Evolutionary conservation across 2,329 filamentous ascomycete species (phyloP), one percentile per base, ranked within the genome.

Genomic region (Ophiostoma quercus): DNA sequence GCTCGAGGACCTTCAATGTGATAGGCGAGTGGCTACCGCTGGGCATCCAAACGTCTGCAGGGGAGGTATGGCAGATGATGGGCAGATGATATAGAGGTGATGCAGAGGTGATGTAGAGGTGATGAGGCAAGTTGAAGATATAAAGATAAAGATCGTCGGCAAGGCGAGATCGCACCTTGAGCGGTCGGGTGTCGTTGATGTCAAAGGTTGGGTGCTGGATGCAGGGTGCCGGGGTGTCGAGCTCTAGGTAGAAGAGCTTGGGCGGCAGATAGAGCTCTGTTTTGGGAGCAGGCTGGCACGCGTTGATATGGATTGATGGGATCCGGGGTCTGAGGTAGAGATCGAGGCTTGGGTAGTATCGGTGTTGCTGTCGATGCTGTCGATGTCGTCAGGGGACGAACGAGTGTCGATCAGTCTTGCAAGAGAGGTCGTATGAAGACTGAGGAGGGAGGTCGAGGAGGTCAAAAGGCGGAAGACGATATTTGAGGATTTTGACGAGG

Each of bases 131-230:
- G 22, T 29, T 62, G 51, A 41, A 63, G 16, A 19, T 8, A 43
- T 43, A 19, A 7, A 8, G 5, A 19, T 19, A 3, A n/a, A 16
- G 19, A 47, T 47, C 7, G 62, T 60, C 29, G 62, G 51, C 51
- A 65, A 43, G 47, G 51, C 34, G 43, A 60, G 37, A 34, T 69
- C 68, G 47, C 63, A 65, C 68, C 62, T 65, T 41, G 62, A 25
- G 62, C 62, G 39, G 29, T 63, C 32, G n/a, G 14, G 19, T 47
- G 43, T 8, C 16, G 43, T 12, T 11, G 62, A 65, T 41, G 34
- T 19, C 62, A 1, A 65, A 19, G 19, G 29, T 22, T n/a, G 34
- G 32, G 22, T n/a, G 43, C 43, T 47, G 4, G 19, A 39, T 65
- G 32, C 60, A 37, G 7, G 16, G 60, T 34, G 16, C 32, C 32